A percentile compares a stretch with the other conserved stretches of the same genome.
Evolutionary conservation across 306 rosid genomes (phyloP).

Genomic region (Cicer chorassanicum): DNA sequence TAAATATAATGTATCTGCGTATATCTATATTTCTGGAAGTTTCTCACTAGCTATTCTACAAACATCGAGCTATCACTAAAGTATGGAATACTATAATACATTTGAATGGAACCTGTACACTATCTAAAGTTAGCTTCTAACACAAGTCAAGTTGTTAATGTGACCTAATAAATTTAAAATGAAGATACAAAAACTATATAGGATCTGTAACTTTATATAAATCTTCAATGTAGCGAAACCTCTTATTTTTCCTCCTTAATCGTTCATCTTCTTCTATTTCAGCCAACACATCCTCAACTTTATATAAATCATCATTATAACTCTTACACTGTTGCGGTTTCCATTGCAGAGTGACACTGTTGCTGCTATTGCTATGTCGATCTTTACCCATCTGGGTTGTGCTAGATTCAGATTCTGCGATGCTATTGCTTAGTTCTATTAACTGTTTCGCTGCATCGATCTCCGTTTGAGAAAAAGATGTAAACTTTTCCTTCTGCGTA

Average conservation of each 20-base stretch:
- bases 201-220: slow-evolving; percentile 35
- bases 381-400: slow-evolving; percentile 2
- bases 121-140: slow-evolving; percentile 1
- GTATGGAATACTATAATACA: slow-evolving; percentile 3
- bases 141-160: slow-evolving; percentile 33
- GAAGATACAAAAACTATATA: not conserved
- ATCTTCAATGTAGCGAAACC: slow-evolving; percentile 39
- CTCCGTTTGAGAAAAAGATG: slow-evolving; percentile 36
- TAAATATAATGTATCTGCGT: slow-evolving; percentile 1
- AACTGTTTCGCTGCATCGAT: slow-evolving; percentile 56
- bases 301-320: not conserved
- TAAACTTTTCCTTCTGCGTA: not conserved
- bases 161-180: not conserved
- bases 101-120: not conserved
- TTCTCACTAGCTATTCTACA: not conserved
- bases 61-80: not conserved
- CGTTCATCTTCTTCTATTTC: slow-evolving; percentile 42
- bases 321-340: not conserved
- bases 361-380: slow-evolving; percentile 30
- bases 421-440: slow-evolving; percentile 55
- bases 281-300: slow-evolving; percentile 23
- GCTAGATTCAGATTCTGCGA: slow-evolving; percentile 20
- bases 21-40: slow-evolving; percentile 12
- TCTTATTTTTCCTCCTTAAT: slow-evolving; percentile 27
- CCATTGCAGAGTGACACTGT: slow-evolving; percentile 39